A percentile compares a stretch with the other conserved stretches of the same genome.
These are phyloP conservation scores for Hippophae tibetana DNA, from an alignment of 306 rosid genomes.

Conservation along the genomic window DNA sequence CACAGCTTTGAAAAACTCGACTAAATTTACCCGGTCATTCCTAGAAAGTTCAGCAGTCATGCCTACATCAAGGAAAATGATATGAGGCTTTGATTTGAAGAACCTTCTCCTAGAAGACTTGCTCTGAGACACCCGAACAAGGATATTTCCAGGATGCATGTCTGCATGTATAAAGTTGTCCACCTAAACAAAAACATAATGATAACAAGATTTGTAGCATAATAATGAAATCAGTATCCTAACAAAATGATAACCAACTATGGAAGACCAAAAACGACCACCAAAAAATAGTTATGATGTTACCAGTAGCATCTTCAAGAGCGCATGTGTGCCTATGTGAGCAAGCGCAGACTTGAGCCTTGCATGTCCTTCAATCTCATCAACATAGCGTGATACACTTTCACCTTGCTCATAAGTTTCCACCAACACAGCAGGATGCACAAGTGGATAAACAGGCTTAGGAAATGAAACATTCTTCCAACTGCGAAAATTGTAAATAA, in stretches of 20 bases:
- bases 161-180: slow-evolving; percentile 86
- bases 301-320: slow-evolving; percentile 99
- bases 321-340: slow-evolving; percentile 97
- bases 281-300: slow-evolving; percentile 7
- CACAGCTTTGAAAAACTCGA: slow-evolving; percentile 90
- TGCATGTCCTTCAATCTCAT: slow-evolving; percentile 73
- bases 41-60: slow-evolving; percentile 96
- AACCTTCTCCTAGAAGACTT: slow-evolving; percentile 32
- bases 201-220: too few relatives aligned
- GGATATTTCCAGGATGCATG: slow-evolving; percentile 91
- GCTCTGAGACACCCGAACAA: slow-evolving; percentile 39
- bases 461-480: slow-evolving; percentile 98
- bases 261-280: not conserved
- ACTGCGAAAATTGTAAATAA: slow-evolving; percentile 80
- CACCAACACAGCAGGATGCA: slow-evolving; percentile 96
- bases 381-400: slow-evolving; percentile 79
- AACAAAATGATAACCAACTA: too few relatives aligned
- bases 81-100: slow-evolving; percentile 63
- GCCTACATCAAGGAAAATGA: slow-evolving; percentile 81
- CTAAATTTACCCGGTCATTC: slow-evolving; percentile 71
- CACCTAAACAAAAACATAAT: slow-evolving; percentile 31
- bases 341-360: slow-evolving; percentile 78
- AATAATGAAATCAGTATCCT: too few relatives aligned
- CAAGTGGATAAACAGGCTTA: slow-evolving; percentile 92
- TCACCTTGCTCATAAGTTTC: slow-evolving; percentile 95